phyloP scores from a whole-genome alignment of 306 rosid species.

The Boehmeria nivea region DNA sequence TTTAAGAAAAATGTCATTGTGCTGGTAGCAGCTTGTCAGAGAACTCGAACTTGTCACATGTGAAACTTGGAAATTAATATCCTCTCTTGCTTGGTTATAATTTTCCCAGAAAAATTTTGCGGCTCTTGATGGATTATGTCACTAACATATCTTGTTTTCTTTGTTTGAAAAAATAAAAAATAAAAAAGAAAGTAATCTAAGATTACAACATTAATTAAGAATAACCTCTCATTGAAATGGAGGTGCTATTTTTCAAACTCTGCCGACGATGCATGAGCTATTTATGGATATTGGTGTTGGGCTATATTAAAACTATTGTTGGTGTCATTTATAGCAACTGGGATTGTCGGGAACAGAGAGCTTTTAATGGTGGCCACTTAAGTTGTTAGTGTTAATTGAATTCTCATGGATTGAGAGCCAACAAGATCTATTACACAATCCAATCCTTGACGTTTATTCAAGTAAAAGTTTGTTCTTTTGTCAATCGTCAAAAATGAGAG shows the following conservation, averaged over 20 bases:
- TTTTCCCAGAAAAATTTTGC: too few relatives aligned
- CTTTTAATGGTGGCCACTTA: constrained; percentile 8
- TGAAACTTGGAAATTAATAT: too few relatives aligned
- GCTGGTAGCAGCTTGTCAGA: too few relatives aligned
- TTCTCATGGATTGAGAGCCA: neutral
- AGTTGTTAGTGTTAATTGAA: neutral
- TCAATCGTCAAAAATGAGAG: constrained; percentile 4
- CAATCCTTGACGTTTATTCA: neutral
- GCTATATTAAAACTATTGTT: constrained; percentile 6
- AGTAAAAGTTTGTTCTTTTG: constrained; percentile 2
- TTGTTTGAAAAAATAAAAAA: neutral
- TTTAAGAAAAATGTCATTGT: neutral
- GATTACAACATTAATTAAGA: too few relatives aligned
- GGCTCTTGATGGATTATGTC: too few relatives aligned
- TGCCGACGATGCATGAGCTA: constrained; percentile 1
- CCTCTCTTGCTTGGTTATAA: too few relatives aligned
- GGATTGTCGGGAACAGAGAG: constrained; percentile 24
- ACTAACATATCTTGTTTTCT: too few relatives aligned
- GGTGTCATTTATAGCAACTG: constrained; percentile 28
- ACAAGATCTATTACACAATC: constrained; percentile 13
- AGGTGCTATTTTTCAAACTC: neutral
- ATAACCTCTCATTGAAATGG: too few relatives aligned
- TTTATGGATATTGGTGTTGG: constrained; percentile 5
- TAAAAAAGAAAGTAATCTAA: neutral
- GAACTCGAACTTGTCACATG: too few relatives aligned